Evolutionary conservation across 2,329 filamentous ascomycete species (phyloP), one percentile per base, ranked within the genome.

Genomic region (Penicillium capsulatum): DNA sequence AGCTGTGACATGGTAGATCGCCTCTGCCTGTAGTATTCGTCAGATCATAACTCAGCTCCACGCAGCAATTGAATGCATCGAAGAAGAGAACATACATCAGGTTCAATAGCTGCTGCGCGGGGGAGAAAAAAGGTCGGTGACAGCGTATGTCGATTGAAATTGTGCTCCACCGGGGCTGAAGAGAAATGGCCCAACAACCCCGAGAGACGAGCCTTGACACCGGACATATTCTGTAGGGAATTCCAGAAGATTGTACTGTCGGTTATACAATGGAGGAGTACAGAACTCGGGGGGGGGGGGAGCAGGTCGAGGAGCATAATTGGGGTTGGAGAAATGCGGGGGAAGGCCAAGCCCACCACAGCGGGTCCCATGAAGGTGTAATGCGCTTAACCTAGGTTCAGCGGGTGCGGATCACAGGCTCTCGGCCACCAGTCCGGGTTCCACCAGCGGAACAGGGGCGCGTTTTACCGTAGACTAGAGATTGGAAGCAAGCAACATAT

Each of bases 51-150:
- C 11, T 6, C 26, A 14, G 26, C 6, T 14, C 10, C 13, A 28
- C n/a, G 13, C 13, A 28, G 9, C 30, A 17, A 13, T 24, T 14
- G 11, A 22, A 22, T 15, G 10, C 16, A 19, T 17, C n/a, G 19
- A 14, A 26, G 9, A 4, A 10, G 6, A 31, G 17, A 20, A 49
- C 68, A 50, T 56, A 79, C 77, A 58, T 90, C 73, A 4, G 91
- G 91, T 66, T 96, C 91, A 57, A 97, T 92, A 31, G 79, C 74
- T 5, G 90, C 90, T 13, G 91, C 89, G 37, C 91, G 83, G 50
- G 86, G 84, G 15, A 94, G 72, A 63, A 95, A 96, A 64, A 81
- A 83, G 2, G 90, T 95, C 0, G 91, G 91, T 1, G 87, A 90
- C 19, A 97, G 79, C 11, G 83, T 80, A 65, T 70, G 61, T 50